These are phyloP conservation scores for Rubia tinctorum DNA, from an alignment of 305 asterid species.

Conservation along the genomic window DNA sequence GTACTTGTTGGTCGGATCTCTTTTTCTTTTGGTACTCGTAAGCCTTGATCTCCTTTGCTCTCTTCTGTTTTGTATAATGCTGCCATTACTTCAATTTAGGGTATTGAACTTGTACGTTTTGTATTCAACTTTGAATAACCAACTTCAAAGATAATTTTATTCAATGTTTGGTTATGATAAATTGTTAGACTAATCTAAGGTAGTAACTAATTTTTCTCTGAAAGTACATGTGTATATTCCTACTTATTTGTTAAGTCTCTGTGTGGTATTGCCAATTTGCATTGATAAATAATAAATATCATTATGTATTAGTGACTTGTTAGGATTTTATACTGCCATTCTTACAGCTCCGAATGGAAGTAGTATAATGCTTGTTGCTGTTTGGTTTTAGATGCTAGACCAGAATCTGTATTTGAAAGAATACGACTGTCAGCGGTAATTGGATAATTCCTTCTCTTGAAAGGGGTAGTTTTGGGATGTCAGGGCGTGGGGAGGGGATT, in stretches of 20 bases:
- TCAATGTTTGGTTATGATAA: neutral
- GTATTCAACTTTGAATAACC: too few relatives aligned
- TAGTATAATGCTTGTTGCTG: neutral
- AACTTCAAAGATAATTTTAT: slow-evolving; percentile 7
- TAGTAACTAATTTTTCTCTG: slow-evolving; percentile 19
- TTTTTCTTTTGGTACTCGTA: too few relatives aligned
- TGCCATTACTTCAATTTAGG: too few relatives aligned
- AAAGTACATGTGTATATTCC: slow-evolving; percentile 23
- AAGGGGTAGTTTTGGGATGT: neutral
- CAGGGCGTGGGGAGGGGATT: neutral
- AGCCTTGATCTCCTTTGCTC: too few relatives aligned
- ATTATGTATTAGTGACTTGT: neutral
- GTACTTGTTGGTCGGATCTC: too few relatives aligned
- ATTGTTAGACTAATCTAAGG: neutral
- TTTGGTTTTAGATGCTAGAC: neutral
- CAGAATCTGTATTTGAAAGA: neutral
- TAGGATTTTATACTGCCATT: neutral
- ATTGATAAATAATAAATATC: slow-evolving; percentile 4
- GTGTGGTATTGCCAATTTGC: slow-evolving; percentile 17
- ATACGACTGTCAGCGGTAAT: neutral
- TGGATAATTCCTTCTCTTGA: neutral
- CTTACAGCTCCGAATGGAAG: neutral
- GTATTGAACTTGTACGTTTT: too few relatives aligned
- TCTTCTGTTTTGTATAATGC: too few relatives aligned
- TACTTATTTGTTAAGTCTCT: slow-evolving; percentile 9